A percentile compares a stretch with the other conserved stretches of the same genome.
phyloP scores from a whole-genome alignment of 2,329 filamentous ascomycete genomes.

The Simplicillium aogashimaense region DNA sequence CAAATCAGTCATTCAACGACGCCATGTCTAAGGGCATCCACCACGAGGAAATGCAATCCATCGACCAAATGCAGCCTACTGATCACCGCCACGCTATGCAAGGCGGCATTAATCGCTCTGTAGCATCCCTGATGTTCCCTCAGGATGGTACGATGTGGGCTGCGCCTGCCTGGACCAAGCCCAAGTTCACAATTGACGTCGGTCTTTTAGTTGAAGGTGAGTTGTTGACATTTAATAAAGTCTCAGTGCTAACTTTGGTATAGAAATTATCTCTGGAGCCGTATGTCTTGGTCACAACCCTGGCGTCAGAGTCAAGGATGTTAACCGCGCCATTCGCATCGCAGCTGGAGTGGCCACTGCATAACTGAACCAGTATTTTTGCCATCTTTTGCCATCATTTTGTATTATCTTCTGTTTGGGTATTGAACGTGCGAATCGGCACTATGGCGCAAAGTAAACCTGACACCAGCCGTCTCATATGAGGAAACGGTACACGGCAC shows the following conservation, averaged over 20 bases:
- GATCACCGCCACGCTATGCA: slow-evolving; percentile 1
- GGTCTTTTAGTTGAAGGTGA: slow-evolving; percentile 22
- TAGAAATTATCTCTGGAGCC: slow-evolving; percentile 24
- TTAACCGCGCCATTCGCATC: slow-evolving; percentile 21
- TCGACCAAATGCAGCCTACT: background rate
- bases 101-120: slow-evolving; percentile 1
- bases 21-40: background rate
- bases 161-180: slow-evolving; percentile 14
- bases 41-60: background rate
- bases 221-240: slow-evolving; percentile 1
- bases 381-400: background rate
- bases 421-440: background rate
- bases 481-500: background rate
- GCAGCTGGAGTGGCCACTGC: slow-evolving; percentile 11
- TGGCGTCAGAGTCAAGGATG: slow-evolving; percentile 26
- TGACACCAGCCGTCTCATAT: background rate
- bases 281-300: slow-evolving; percentile 29
- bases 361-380: background rate
- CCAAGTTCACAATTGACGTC: slow-evolving; percentile 24
- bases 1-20: background rate
- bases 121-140: background rate
- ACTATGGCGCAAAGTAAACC: too few relatives aligned
- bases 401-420: background rate
- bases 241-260: background rate
- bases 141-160: slow-evolving; percentile 6